Conservation (phyloP, 2,329 filamentous ascomycete genomes). For the Hirsutella minnesotensis region DNA sequence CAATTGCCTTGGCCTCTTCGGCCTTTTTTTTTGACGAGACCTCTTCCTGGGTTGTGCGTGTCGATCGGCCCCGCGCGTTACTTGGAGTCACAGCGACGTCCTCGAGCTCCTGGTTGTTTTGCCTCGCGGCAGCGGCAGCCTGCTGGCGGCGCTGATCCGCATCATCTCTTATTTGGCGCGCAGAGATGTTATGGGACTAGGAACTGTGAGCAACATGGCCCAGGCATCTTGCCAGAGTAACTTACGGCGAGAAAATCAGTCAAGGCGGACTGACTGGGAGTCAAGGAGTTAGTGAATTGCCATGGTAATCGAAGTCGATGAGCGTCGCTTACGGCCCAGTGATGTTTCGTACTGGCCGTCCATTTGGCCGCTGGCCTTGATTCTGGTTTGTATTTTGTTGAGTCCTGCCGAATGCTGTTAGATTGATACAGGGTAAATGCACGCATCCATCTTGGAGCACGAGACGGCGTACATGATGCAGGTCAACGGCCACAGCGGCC, state of each 20-base stretch:
- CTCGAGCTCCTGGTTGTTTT: conserved; percentile 10
- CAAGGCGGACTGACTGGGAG: conserved; percentile 34
- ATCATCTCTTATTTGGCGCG: conserved; percentile 38
- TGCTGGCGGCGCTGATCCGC: conserved; percentile 35
- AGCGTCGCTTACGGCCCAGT: conserved; percentile 23
- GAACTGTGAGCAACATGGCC: conserved; percentile 8
- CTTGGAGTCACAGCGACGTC: conserved; percentile 17
- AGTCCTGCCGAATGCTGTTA: background rate
- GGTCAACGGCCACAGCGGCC: no score
- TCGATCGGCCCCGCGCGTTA: background rate
- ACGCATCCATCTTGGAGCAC: background rate
- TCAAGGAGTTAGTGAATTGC: conserved; percentile 4
- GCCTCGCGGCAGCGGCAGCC: conserved; percentile 12
- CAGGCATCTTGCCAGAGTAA: no score
- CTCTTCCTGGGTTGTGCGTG: background rate
- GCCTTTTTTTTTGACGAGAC: background rate
- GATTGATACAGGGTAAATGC: background rate
- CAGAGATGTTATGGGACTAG: conserved; percentile 61
- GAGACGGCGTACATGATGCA: background rate
- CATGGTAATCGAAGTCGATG: background rate
- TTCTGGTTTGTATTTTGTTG: background rate
- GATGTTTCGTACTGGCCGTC: conserved; percentile 19
- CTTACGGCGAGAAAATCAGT: conserved; percentile 40
- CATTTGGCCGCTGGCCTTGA: conserved; percentile 5
- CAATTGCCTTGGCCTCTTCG: conserved; percentile 40